Percentiles rank a stretch among this genome's conserved stretches.
Evolutionary conservation across 2,329 filamentous ascomycete species (phyloP).

Genomic region (Coniochaeta pulveracea): DNA sequence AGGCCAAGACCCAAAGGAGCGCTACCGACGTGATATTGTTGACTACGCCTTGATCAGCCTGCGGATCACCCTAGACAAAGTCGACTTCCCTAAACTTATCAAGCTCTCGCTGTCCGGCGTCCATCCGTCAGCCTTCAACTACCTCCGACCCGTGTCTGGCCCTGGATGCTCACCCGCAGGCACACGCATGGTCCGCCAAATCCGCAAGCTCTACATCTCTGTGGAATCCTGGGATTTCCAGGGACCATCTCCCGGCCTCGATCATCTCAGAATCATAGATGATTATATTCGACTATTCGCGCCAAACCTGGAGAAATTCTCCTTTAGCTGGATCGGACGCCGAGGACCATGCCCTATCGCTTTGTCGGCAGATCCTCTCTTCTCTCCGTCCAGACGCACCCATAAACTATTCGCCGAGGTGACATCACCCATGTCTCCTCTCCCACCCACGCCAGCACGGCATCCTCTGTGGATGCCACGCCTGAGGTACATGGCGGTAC

Average conservation of each 20-base stretch:
- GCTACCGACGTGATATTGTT: constrained; percentile 66
- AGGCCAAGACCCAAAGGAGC: constrained; percentile 54
- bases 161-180: constrained; percentile 67
- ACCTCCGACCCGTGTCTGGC: constrained; percentile 63
- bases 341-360: constrained; percentile 66
- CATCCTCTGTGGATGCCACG: constrained; percentile 55
- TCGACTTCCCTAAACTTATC: constrained; percentile 51
- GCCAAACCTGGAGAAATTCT: constrained; percentile 53
- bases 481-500: constrained; percentile 57
- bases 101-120: constrained; percentile 64
- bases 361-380: constrained; percentile 59
- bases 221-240: constrained; percentile 61
- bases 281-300: constrained; percentile 67
- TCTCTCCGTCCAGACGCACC: constrained; percentile 39
- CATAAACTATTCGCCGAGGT: constrained; percentile 54
- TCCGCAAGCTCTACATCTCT: constrained; percentile 60
- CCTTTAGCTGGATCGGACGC: constrained; percentile 65
- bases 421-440: constrained; percentile 52
- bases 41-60: constrained; percentile 85
- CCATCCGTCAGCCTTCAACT: constrained; percentile 65
- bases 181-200: constrained; percentile 64
- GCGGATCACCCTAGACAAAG: constrained; percentile 70
- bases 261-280: constrained; percentile 70
- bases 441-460: constrained; percentile 36
- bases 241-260: constrained; percentile 45